A percentile compares a stretch with the other conserved stretches of the same genome.
Evolutionary conservation across 306 rosid genomes (phyloP).

Genomic region (Begonia masoniana): DNA sequence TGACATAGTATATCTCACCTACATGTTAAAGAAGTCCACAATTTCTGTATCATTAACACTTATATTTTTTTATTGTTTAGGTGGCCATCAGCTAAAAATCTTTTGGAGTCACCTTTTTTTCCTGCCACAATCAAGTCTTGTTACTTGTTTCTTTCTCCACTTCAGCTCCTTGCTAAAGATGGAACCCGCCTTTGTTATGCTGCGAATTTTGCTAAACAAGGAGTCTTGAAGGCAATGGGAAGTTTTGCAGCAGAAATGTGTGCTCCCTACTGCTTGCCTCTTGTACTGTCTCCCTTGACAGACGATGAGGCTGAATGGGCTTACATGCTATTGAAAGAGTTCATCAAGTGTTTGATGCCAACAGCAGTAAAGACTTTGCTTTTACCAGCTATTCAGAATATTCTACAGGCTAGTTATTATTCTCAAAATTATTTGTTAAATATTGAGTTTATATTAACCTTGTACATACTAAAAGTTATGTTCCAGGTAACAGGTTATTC

Average conservation of each 20-base stretch:
- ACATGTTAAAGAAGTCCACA: neutral
- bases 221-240: constrained; percentile 79
- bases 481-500: constrained; percentile 87
- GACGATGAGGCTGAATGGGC: constrained; percentile 87
- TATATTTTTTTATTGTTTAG: constrained; percentile 22
- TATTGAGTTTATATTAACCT: constrained; percentile 21
- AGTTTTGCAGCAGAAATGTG: constrained; percentile 77
- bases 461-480: neutral
- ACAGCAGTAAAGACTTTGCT: constrained; percentile 57
- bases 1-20: neutral
- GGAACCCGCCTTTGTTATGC: constrained; percentile 67
- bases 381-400: constrained; percentile 80
- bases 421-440: neutral
- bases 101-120: constrained; percentile 87
- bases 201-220: constrained; percentile 74
- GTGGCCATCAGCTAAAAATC: constrained; percentile 82
- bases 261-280: constrained; percentile 69
- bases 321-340: constrained; percentile 58
- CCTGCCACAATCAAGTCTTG: constrained; percentile 67
- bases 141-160: constrained; percentile 90
- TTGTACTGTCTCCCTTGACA: constrained; percentile 39
- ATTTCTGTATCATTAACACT: neutral
- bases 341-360: constrained; percentile 57
- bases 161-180: constrained; percentile 72
- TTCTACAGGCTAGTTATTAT: constrained; percentile 79